Evolutionary conservation across 805 yeast species (phyloP), one percentile per base, ranked within the genome.

Genomic region (Candida lessepsii): DNA sequence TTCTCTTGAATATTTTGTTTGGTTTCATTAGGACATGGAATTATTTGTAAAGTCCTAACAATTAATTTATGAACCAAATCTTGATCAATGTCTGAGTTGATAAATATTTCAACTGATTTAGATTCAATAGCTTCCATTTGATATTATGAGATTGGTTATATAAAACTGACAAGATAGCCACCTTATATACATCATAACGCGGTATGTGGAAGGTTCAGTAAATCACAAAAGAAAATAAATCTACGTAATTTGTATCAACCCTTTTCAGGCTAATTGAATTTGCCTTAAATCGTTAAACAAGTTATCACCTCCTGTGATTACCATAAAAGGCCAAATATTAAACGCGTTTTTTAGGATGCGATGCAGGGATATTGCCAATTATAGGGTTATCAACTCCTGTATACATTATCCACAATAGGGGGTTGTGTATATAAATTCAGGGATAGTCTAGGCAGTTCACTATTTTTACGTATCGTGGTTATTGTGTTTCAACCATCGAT

Each of bases 11-110:
- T 21, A 42, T 63, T 48, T 29, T 44, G 33, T 11, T 29, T 39
- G 2, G 40, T 45, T 14, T 41, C 45, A 40, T 61, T 73, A 53
- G 72, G 72, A 54, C 84, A 79, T 29, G 86, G 86, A 33, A 83
- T 61, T 32, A 83, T 84, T 56, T 78, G 83, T 40, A 83, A 65
- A 3, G 90, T 79, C 19, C 75, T 69, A 34, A 76, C 80, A 41
- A 84, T 87, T 44, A 83, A 57, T 55, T 76, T 81, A 56, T 79
- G 82, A 50, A 83, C 73, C 85, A 83, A 82, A 49, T 82, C 87
- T 52, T 81, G 84, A 9, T 86, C 75, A 82, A 72, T 37, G 80
- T 61, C 42, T 71, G 67, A 47, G 82, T 71, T 24, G 20, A 40
- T 35, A 18, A 39, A 34, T 5, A 39, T 6, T 23, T 39, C 42